These are phyloP conservation scores for Suillus placidus DNA, from an alignment of 768 basidiomycete genomes.

Conservation along the genomic window DNA sequence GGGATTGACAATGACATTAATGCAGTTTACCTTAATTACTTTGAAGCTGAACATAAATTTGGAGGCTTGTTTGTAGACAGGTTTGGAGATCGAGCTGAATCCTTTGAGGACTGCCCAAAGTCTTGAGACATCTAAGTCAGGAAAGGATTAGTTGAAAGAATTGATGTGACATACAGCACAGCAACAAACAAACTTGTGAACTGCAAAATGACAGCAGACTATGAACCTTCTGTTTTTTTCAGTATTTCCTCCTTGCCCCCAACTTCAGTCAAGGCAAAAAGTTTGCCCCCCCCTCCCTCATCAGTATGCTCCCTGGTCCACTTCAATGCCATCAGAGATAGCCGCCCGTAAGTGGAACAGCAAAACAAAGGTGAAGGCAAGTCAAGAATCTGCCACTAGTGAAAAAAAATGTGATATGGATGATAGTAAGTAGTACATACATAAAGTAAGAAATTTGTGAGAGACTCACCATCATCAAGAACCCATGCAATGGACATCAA, in stretches of 20 bases:
- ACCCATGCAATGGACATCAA: not conserved
- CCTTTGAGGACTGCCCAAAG: too few species aligned
- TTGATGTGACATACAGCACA: too few species aligned
- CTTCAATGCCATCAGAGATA: not conserved
- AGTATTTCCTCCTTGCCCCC: not conserved
- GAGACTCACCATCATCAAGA: too few species aligned
- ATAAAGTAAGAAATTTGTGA: too few species aligned
- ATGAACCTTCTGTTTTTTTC: not conserved
- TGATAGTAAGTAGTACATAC: not conserved
- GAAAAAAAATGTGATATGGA: not conserved
- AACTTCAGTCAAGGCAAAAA: conserved; percentile 7
- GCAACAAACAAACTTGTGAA: not conserved
- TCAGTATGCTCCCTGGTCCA: not conserved
- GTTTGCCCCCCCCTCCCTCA: too few species aligned
- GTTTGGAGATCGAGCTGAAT: too few species aligned
- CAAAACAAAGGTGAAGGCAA: not conserved
- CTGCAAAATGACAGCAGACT: not conserved
- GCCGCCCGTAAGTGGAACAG: not conserved
- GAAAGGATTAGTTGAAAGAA: too few species aligned
- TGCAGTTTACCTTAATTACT: too few species aligned
- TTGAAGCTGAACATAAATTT: too few species aligned
- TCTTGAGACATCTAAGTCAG: too few species aligned
- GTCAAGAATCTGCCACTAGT: not conserved
- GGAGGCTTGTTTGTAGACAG: too few species aligned
- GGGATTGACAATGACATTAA: too few species aligned